Evolutionary conservation across 257 asterid species (phyloP), one percentile per base, ranked within the genome.

Genomic region (Striga asiatica): DNA sequence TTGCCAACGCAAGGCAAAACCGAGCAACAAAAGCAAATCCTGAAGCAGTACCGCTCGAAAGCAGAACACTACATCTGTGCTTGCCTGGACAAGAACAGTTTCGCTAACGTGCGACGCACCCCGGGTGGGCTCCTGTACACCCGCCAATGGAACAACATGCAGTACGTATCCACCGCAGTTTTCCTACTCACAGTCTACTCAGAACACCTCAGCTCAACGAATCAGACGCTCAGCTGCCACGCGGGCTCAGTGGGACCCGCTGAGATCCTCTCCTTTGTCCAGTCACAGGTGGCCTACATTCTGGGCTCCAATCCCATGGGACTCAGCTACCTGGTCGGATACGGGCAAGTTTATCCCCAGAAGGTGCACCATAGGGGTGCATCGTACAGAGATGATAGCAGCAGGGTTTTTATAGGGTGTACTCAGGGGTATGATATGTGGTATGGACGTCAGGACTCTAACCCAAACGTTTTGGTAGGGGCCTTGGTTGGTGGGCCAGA

Each of bases 401-500:
- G 47, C 21, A 41, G 16, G 22, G 47, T 41, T 41, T 14, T 41
- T 14, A 3, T 41, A 14, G 47, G 47, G 47, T 41, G 47, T 21
- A 41, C 47, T 4, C 96, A 89, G 65, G 93, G 96, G 2, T 89
- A 86, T 29, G 93, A 83, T 21, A 47, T 58, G 21, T 86, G 89
- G 83, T 80, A 77, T 11, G 86, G 93, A 0, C 74, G 77, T 0
- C 58, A 49, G 18, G 72, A 56, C 2, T 78, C 88, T 0, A 83
- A 89, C 67, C 93, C 86, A 0, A 86, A 86, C 45, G 74, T 72
- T 2, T 62, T 86, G 0, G 70, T 76, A 0, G 98, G 96, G 18
- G 94, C 95, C 0, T 58, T 89, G 0, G 94, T 86, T 0, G 98
- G 98, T 0, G 96, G 96, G 0, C 96, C 98, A 8, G 79, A 78